phyloP scores from a whole-genome alignment of 2,329 filamentous ascomycete species.

The Fusarium abutilonis region DNA sequence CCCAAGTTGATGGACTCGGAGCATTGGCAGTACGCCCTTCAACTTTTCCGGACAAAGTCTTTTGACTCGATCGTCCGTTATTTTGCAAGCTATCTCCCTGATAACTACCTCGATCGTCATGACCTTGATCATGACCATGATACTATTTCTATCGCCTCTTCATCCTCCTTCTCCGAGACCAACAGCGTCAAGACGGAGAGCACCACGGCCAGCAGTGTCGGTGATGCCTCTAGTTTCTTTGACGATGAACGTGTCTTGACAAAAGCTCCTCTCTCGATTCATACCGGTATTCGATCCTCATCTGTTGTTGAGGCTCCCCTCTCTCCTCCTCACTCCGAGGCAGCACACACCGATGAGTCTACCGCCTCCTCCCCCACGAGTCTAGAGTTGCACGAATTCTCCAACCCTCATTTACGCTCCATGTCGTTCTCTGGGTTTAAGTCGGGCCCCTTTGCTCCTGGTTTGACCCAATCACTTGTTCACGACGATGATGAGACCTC shows the following conservation, averaged over 20 bases:
- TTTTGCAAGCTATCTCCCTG: slow-evolving; percentile 67
- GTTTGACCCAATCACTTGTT: slow-evolving; percentile 44
- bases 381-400: slow-evolving; percentile 47
- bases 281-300: slow-evolving; percentile 39
- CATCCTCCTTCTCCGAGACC: slow-evolving; percentile 53
- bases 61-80: slow-evolving; percentile 69
- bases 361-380: slow-evolving; percentile 53
- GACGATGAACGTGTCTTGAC: slow-evolving; percentile 57
- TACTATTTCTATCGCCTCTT: slow-evolving; percentile 46
- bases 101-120: slow-evolving; percentile 58
- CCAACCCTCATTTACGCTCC: slow-evolving; percentile 57
- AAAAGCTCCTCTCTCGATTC: slow-evolving; percentile 55
- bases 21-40: slow-evolving; percentile 67
- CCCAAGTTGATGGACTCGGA: slow-evolving; percentile 66
- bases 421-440: slow-evolving; percentile 65
- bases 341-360: slow-evolving; percentile 56
- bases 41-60: slow-evolving; percentile 67
- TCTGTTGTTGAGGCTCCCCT: slow-evolving; percentile 42
- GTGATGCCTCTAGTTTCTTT: slow-evolving; percentile 54
- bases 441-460: slow-evolving; percentile 52
- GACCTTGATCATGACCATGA: slow-evolving; percentile 48
- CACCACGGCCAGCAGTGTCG: slow-evolving; percentile 54
- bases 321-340: slow-evolving; percentile 61
- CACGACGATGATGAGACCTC: slow-evolving; percentile 57
- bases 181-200: slow-evolving; percentile 52